Evolutionary conservation across 2,329 filamentous ascomycete species (phyloP).

Genomic region (Plenodomus tracheiphilus): DNA sequence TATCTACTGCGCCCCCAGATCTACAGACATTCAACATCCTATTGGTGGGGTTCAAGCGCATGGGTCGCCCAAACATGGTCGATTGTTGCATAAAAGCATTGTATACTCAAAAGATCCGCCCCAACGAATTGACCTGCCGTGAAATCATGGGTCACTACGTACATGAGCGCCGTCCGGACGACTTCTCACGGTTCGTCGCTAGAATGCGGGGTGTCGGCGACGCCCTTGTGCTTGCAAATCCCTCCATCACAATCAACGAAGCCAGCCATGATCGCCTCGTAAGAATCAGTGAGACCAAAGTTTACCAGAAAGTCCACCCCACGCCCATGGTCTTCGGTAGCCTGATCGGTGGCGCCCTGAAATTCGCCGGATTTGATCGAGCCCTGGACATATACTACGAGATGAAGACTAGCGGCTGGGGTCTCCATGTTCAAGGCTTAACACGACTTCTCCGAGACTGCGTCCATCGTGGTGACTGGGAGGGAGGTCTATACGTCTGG

Average conservation of each 20-base stretch:
- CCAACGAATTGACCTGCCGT: slow-evolving; percentile 51
- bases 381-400: slow-evolving; percentile 48
- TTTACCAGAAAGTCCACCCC: slow-evolving; percentile 50
- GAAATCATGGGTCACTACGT: slow-evolving; percentile 48
- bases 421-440: slow-evolving; percentile 46
- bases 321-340: slow-evolving; percentile 50
- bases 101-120: slow-evolving; percentile 46
- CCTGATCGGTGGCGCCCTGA: slow-evolving; percentile 48
- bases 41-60: slow-evolving; percentile 61
- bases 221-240: slow-evolving; percentile 48
- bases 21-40: slow-evolving; percentile 73
- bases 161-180: slow-evolving; percentile 25
- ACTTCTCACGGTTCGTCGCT: slow-evolving; percentile 46
- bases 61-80: slow-evolving; percentile 28
- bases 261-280: slow-evolving; percentile 30
- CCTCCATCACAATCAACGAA: slow-evolving; percentile 43
- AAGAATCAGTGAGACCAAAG: slow-evolving; percentile 23
- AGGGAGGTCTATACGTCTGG: slow-evolving; percentile 46
- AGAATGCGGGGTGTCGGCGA: slow-evolving; percentile 47
- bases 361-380: slow-evolving; percentile 51
- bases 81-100: slow-evolving; percentile 36
- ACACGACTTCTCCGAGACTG: slow-evolving; percentile 48
- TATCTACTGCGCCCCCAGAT: slow-evolving; percentile 63
- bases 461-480: slow-evolving; percentile 42
- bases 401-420: slow-evolving; percentile 52